Conservation (phyloP, 163 green algal species). For the Chlamydomonas reinhardtii region DNA sequence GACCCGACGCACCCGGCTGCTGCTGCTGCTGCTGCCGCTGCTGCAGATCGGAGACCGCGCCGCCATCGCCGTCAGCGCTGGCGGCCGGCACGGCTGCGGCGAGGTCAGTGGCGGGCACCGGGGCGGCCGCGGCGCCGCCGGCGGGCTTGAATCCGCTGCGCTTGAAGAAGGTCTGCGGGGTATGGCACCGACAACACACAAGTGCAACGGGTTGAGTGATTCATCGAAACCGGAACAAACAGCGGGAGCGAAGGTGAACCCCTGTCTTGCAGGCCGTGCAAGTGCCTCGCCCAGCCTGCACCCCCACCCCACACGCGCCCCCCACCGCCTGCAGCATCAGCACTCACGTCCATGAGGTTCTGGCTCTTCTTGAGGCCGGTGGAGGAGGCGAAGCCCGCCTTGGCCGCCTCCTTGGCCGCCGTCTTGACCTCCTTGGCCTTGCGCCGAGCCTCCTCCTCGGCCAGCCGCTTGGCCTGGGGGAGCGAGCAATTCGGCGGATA, state of each 20-base stretch:
- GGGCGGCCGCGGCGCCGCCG: neutral
- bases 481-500: no score
- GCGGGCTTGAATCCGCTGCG: neutral
- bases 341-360: constrained; percentile 33
- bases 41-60: neutral
- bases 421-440: constrained; percentile 1
- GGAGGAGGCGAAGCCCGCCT: constrained; percentile 15
- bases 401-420: constrained; percentile 7
- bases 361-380: constrained; percentile 36
- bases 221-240: no score
- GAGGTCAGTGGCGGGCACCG: neutral
- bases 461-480: constrained; percentile 25
- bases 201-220: no score
- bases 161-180: constrained; percentile 37
- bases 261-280: no score
- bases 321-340: no score
- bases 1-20: neutral
- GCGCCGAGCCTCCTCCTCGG: constrained; percentile 30
- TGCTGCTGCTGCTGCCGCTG: neutral
- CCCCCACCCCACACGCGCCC: no score
- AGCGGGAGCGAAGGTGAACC: no score
- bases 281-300: no score
- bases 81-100: neutral
- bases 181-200: no score
- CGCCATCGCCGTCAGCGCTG: no score